Evolutionary conservation across 2,329 filamentous ascomycete species (phyloP), one percentile per base, ranked within the genome.

Genomic region (Dryadomyces quercus-mongolicae): DNA sequence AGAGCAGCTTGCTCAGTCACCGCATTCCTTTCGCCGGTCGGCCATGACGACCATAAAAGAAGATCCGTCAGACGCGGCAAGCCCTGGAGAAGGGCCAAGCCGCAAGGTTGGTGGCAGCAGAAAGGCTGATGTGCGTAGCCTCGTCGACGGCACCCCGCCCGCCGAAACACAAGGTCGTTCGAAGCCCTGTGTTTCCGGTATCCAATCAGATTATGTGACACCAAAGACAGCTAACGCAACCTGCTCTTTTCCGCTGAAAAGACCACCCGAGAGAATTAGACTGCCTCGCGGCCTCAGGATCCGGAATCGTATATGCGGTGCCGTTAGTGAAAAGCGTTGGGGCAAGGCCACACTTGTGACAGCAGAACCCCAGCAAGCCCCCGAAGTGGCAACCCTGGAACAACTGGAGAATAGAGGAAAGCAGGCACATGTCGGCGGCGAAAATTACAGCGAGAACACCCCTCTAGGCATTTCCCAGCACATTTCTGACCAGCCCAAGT

Each of bases 1-100:
- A 43, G 76, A 78, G 42, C 65, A 70, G 40, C 36, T 20, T 13
- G 18, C 62, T 4, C 52, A 50, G 7, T n/a, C 22, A 5, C 12
- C 53, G 3, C 56, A 52, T 1, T 10, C 45, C 0, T 59, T 58
- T 44, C 56, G 54, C 48, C 25, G 49, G 13, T 51, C 55, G 1
- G 44, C 56, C 22, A 60, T 60, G 59, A 57, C 59, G 0, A 60
- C 58, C 13, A 60, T 60, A 40, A 54, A 51, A 12, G 59, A 60
- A 20, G 56, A 60, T n/a, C 54, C 59, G 0, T 51, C 49, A 0
- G 58, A 59, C n/a, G 22, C 43, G 1, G 52, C 55, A 22, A 38
- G 20, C 8, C 16, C 44, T 1, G 25, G 45, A 2, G 42, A 20
- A 22, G 12, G 45, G 21, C 21, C 10, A 31, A 15, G 13, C 21